A percentile compares a stretch with the other conserved stretches of the same genome.
phyloP scores from a whole-genome alignment of 2,329 filamentous ascomycete species.

The Fusarium nanum region DNA sequence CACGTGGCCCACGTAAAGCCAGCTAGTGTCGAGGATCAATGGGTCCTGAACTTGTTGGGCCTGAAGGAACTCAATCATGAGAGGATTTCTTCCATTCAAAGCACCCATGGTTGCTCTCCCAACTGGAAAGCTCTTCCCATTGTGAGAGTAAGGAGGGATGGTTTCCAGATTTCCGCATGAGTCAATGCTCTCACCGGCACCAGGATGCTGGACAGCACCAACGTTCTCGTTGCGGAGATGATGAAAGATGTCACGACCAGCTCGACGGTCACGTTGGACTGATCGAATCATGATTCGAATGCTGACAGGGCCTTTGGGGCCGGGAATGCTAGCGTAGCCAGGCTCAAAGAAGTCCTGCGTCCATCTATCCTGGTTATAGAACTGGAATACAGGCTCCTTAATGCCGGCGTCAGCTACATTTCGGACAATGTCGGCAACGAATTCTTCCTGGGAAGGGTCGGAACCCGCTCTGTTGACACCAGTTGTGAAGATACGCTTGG shows the following conservation, averaged over 20 bases:
- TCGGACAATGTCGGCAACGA: slow-evolving; percentile 4
- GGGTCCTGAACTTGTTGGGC: slow-evolving; percentile 53
- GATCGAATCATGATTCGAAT: slow-evolving; percentile 51
- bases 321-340: slow-evolving; percentile 54
- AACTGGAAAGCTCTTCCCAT: slow-evolving; percentile 34
- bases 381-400: slow-evolving; percentile 22
- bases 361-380: slow-evolving; percentile 45
- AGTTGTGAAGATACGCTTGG: slow-evolving; percentile 38
- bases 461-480: not conserved
- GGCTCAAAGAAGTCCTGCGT: slow-evolving; percentile 56
- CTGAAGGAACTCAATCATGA: slow-evolving; percentile 47
- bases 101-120: slow-evolving; percentile 42
- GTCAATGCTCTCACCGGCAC: slow-evolving; percentile 32
- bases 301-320: slow-evolving; percentile 47
- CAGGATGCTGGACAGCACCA: slow-evolving; percentile 48
- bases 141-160: slow-evolving; percentile 49
- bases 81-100: slow-evolving; percentile 12
- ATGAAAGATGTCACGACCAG: slow-evolving; percentile 50
- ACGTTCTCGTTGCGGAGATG: slow-evolving; percentile 43
- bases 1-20: slow-evolving; percentile 46
- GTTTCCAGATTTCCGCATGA: slow-evolving; percentile 52
- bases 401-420: slow-evolving; percentile 15
- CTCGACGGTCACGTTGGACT: slow-evolving; percentile 43
- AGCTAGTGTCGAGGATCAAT: slow-evolving; percentile 48
- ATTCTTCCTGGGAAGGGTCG: not conserved